Base-by-base conservation (phyloP, 208 protist species). In the Crithidia fasciculata region DNA sequence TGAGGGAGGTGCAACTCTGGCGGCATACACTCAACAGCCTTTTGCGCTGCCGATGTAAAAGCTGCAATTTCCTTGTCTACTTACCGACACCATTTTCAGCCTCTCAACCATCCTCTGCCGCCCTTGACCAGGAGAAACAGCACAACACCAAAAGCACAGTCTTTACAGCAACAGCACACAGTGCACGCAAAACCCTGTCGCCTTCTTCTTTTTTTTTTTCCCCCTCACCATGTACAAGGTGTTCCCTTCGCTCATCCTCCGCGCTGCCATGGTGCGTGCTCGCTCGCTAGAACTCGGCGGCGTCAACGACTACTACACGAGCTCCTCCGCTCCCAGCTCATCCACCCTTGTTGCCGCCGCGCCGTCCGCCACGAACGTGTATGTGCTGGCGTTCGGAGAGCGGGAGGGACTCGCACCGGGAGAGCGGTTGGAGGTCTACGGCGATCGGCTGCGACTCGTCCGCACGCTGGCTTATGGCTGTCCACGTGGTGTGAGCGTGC, bases 391-490 rank as follows among this genome's bases (percentile, higher is more conserved):
- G 19, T 88, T 90, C 39, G 90, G 87, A 0, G 80, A 81, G 49
- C 72, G 75, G 58, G 90, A 95, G 52, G 90, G 90, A 0, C 80
- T 95, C 13, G 84, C 80, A 13, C 65, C 80, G 15, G 87, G 87
- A 0, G 86, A 88, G 74, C 80, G 90, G 6, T 64, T 95, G 39
- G 87, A 93, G 71, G 81, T 89, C 61, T 93, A 89, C 74, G 90
- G 86, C 45, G 59, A 56, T 13, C 72, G 16, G 4, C 59, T 88
- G 58, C 78, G 70, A 9, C 85, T 95, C 41, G 69, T 90, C 18
- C 82, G 81, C 65, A 85, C 78, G 4, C 68, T 85, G 10, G 76
- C 83, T 44, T 85, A 80, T 66, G 78, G 74, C 52, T 89, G 81
- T 57, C 81, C 77, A 15, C 80, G 84, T 28, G 81, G 80, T 1